phyloP scores from a whole-genome alignment of 495 filamentous ascomycete genomes.

The Aspergillus mulundensis region DNA sequence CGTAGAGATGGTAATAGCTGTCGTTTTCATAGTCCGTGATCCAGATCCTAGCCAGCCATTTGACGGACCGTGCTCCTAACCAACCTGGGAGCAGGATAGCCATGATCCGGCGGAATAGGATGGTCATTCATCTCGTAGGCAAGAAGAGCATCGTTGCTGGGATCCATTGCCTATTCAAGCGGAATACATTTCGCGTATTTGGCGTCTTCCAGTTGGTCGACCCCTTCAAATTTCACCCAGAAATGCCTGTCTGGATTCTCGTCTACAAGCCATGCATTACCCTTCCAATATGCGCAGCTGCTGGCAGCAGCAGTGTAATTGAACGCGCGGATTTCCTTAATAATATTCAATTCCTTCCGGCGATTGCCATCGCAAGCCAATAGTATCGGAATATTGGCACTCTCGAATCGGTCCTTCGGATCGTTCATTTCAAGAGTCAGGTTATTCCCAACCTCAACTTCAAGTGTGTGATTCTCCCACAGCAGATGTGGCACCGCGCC shows the following conservation, averaged over 20 bases:
- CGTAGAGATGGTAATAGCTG: conserved; percentile 32
- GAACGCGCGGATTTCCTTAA: conserved; percentile 52
- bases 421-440: conserved; percentile 50
- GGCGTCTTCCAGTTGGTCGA: conserved; percentile 39
- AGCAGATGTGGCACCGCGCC: conserved; percentile 55
- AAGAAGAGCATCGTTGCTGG: conserved; percentile 54
- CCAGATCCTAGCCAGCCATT: conserved; percentile 54
- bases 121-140: conserved; percentile 56
- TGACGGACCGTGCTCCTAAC: conserved; percentile 54
- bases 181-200: conserved; percentile 58
- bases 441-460: conserved; percentile 52
- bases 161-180: conserved; percentile 50
- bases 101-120: conserved; percentile 54
- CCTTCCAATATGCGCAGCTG: conserved; percentile 59
- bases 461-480: conserved; percentile 44
- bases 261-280: conserved; percentile 42
- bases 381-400: conserved; percentile 52
- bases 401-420: conserved; percentile 46
- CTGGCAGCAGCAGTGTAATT: conserved; percentile 59
- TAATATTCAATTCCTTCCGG: conserved; percentile 54
- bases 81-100: conserved; percentile 59
- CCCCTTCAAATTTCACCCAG: conserved; percentile 55
- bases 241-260: conserved; percentile 23
- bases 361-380: conserved; percentile 62
- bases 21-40: conserved; percentile 49